These are phyloP conservation scores for Cladosporium cucumerinum DNA, from an alignment of 2,329 filamentous ascomycete species.

Conservation along the genomic window DNA sequence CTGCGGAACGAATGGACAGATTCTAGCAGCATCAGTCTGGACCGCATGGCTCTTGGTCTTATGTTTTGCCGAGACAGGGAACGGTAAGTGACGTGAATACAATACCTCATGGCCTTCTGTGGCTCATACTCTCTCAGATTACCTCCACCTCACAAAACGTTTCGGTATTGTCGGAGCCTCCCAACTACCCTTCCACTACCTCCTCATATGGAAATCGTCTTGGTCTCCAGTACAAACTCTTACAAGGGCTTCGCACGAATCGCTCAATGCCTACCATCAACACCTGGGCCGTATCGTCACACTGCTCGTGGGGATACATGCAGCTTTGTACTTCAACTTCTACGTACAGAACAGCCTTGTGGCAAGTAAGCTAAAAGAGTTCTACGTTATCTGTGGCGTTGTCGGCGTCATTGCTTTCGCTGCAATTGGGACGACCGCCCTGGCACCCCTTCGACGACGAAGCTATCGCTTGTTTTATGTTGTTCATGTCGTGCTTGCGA, in stretches of 20 bases:
- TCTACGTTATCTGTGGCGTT: conserved; percentile 58
- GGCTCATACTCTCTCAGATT: conserved; percentile 46
- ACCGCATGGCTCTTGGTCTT: conserved; percentile 52
- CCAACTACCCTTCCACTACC: conserved; percentile 58
- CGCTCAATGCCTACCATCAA: conserved; percentile 56
- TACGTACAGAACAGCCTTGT: conserved; percentile 52
- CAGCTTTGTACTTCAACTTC: conserved; percentile 55
- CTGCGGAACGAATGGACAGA: conserved; percentile 50
- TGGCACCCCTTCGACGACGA: conserved; percentile 44
- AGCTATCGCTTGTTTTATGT: conserved; percentile 56
- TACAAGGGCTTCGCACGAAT: conserved; percentile 53
- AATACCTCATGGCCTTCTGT: neutral
- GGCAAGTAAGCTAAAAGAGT: conserved; percentile 51
- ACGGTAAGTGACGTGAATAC: conserved; percentile 42
- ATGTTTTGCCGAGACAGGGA: conserved; percentile 49
- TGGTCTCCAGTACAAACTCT: conserved; percentile 52
- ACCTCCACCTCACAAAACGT: conserved; percentile 61
- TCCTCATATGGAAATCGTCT: conserved; percentile 51
- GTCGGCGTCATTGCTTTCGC: conserved; percentile 45
- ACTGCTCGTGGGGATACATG: conserved; percentile 52
- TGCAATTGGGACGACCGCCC: conserved; percentile 48
- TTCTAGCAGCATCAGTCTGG: conserved; percentile 49
- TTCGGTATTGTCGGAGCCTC: conserved; percentile 58
- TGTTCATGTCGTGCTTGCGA: conserved; percentile 53
- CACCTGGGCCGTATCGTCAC: conserved; percentile 55